These are phyloP conservation scores for Zasmidium cellare DNA, from an alignment of 2,329 filamentous ascomycete genomes.

Conservation along the genomic window DNA sequence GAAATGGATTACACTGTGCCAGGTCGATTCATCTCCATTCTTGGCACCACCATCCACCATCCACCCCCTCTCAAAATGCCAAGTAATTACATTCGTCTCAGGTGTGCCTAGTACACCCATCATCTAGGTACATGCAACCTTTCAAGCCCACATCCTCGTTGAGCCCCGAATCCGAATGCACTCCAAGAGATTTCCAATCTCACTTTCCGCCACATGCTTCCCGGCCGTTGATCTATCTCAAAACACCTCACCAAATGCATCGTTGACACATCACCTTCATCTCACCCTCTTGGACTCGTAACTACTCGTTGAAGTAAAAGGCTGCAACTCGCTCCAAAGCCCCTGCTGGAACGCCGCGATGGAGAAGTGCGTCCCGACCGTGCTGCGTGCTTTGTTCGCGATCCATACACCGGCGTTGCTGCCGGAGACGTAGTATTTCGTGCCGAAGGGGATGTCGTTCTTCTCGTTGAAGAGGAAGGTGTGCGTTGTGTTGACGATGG, in stretches of 20 bases:
- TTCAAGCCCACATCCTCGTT: neutral
- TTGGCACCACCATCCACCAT: neutral
- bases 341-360: conserved; percentile 25
- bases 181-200: neutral
- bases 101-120: neutral
- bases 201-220: neutral
- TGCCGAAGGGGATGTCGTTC: conserved; percentile 30
- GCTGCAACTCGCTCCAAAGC: conserved; percentile 13
- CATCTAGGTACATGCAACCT: neutral
- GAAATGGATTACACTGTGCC: too few species aligned
- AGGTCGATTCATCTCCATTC: too few species aligned
- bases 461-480: conserved; percentile 25
- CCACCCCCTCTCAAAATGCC: neutral
- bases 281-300: neutral
- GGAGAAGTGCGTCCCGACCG: conserved; percentile 28
- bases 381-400: conserved; percentile 25
- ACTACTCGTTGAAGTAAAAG: neutral
- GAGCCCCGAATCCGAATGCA: neutral
- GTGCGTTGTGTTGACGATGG: conserved; percentile 25
- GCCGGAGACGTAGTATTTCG: conserved; percentile 27
- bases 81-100: neutral
- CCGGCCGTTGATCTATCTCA: too few species aligned
- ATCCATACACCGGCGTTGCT: conserved; percentile 24
- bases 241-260: too few species aligned
- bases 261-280: too few species aligned